These are phyloP conservation scores for Knufia petricola DNA, from an alignment of 2,329 filamentous ascomycete species.

Conservation along the genomic window DNA sequence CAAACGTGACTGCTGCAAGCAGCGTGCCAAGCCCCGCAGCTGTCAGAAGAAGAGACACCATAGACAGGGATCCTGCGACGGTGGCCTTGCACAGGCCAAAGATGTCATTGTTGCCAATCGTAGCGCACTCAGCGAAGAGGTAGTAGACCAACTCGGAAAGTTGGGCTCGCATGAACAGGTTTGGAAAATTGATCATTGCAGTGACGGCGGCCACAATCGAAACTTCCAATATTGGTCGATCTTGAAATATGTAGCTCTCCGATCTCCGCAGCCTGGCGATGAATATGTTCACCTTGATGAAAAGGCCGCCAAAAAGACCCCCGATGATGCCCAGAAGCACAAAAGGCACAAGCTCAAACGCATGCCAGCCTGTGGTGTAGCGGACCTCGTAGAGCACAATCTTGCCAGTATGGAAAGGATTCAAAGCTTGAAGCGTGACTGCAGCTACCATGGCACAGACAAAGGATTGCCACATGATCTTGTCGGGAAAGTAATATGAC, in stretches of 20 bases:
- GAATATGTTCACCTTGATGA: conserved; percentile 89
- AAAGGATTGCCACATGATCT: conserved; percentile 99
- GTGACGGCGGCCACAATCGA: conserved; percentile 69
- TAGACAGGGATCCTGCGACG: conserved; percentile 69
- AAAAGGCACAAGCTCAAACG: conserved; percentile 86
- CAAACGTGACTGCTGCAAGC: conserved; percentile 80
- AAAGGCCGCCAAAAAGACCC: conserved; percentile 87
- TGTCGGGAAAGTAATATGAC: conserved; percentile 96
- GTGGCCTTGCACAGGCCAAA: conserved; percentile 77
- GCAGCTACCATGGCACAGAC: conserved; percentile 99
- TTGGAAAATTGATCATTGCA: conserved; percentile 86
- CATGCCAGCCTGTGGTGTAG: conserved; percentile 85
- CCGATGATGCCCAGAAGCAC: conserved; percentile 76
- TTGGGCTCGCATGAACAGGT: conserved; percentile 91
- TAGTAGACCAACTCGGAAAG: conserved; percentile 83
- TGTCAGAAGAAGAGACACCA: conserved; percentile 71
- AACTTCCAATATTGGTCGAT: conserved; percentile 70
- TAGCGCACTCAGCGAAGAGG: conserved; percentile 82
- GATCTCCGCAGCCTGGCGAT: conserved; percentile 72
- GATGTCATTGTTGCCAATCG: conserved; percentile 64
- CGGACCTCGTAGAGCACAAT: conserved; percentile 93
- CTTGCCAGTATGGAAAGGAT: conserved; percentile 91
- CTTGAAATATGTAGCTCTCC: conserved; percentile 29
- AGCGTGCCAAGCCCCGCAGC: conserved; percentile 77
- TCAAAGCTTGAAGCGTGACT: conserved; percentile 81